Evolutionary conservation across 1,284 basidiomycete genomes (phyloP).

Genomic region (Moniliophthora roreri): DNA sequence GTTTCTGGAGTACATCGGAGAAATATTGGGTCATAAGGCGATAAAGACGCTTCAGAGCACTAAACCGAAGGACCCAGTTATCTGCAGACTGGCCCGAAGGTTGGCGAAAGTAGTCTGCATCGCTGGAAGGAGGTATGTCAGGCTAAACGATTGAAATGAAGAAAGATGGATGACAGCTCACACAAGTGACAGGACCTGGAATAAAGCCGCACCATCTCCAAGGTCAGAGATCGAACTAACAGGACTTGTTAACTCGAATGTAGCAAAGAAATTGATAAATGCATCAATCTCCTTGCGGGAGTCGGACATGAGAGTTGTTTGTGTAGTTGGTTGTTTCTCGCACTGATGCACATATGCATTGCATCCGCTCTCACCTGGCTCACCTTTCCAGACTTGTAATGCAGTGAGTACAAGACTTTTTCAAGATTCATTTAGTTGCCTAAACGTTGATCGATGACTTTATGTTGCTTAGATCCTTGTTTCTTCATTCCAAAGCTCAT

Average conservation of each 20-base stretch:
- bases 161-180: conserved; percentile 38
- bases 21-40: conserved; percentile 88
- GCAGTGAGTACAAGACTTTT: too few species aligned
- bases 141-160: not conserved
- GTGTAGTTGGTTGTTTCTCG: too few species aligned
- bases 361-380: too few species aligned
- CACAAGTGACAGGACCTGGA: conserved; percentile 73
- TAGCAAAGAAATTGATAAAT: conserved; percentile 75
- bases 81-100: conserved; percentile 65
- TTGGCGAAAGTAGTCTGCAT: conserved; percentile 76
- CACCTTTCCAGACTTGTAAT: too few species aligned
- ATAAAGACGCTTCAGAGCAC: conserved; percentile 80
- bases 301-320: conserved; percentile 45
- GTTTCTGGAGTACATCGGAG: conserved; percentile 75
- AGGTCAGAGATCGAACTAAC: conserved; percentile 66
- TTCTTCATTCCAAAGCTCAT: too few species aligned
- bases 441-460: too few species aligned
- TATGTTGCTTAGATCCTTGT: too few species aligned
- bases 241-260: conserved; percentile 65
- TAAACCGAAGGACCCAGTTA: conserved; percentile 90
- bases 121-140: conserved; percentile 44
- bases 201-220: conserved; percentile 71
- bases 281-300: conserved; percentile 67
- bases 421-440: too few species aligned
- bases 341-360: too few species aligned